Evolutionary conservation across 2,329 filamentous ascomycete species (phyloP).

Genomic region (Triangularia verruculosa): DNA sequence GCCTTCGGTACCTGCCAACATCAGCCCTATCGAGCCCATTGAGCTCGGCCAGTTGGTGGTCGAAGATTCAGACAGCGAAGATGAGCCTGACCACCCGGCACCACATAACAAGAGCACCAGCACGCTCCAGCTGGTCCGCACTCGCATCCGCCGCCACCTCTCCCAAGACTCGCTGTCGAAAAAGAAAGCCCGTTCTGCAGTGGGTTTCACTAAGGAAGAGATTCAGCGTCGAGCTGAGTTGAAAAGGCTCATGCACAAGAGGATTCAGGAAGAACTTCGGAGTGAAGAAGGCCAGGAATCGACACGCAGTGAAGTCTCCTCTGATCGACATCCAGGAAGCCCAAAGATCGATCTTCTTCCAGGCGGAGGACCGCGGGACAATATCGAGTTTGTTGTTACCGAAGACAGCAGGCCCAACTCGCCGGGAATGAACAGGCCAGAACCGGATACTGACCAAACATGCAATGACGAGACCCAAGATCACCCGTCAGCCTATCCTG

Average conservation of each 20-base stretch:
- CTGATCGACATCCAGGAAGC: slow-evolving; percentile 29
- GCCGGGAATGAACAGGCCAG: neutral
- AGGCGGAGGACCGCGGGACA: slow-evolving; percentile 45
- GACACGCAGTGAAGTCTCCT: slow-evolving; percentile 27
- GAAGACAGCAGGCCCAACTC: slow-evolving; percentile 18
- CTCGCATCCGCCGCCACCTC: slow-evolving; percentile 44
- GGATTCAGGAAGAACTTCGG: slow-evolving; percentile 57
- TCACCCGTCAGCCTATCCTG: slow-evolving; percentile 19
- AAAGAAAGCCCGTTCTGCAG: slow-evolving; percentile 40
- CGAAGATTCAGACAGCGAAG: slow-evolving; percentile 43
- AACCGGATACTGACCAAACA: neutral
- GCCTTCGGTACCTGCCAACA: slow-evolving; percentile 19
- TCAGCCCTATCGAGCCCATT: slow-evolving; percentile 21
- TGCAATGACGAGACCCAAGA: neutral
- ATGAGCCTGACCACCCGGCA: slow-evolving; percentile 27
- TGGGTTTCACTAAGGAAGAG: slow-evolving; percentile 51
- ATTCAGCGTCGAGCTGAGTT: slow-evolving; percentile 55
- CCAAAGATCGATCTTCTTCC: slow-evolving; percentile 34
- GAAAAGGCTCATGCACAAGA: slow-evolving; percentile 51
- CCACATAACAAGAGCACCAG: slow-evolving; percentile 35
- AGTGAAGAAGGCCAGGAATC: slow-evolving; percentile 42
- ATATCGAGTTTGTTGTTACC: slow-evolving; percentile 45
- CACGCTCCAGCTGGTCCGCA: slow-evolving; percentile 45
- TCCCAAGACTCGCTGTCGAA: slow-evolving; percentile 44
- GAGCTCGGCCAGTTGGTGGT: slow-evolving; percentile 34